Percentiles rank a stretch among this genome's conserved stretches.
Conservation (phyloP, 2,329 filamentous ascomycete species). For the Cercospora sesami region DNA sequence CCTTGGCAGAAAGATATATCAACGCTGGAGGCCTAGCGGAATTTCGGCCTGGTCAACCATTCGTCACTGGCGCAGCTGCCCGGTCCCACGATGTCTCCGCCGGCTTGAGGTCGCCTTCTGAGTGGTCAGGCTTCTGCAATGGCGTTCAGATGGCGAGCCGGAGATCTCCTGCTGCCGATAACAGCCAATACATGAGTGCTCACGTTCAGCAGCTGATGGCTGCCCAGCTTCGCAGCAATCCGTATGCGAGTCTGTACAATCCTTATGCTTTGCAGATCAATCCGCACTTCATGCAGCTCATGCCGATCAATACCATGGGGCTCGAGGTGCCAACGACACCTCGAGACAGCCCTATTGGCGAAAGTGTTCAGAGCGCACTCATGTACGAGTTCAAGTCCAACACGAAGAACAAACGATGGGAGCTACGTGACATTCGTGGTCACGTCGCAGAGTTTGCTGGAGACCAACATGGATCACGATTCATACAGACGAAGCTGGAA, state of each 20-base stretch:
- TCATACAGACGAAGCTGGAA: slow-evolving; percentile 91
- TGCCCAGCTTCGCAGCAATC: slow-evolving; percentile 41
- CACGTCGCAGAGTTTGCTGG: slow-evolving; percentile 93
- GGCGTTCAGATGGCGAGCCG: slow-evolving; percentile 16
- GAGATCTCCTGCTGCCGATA: slow-evolving; percentile 35
- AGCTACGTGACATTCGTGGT: slow-evolving; percentile 83
- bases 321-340: slow-evolving; percentile 44
- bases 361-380: slow-evolving; percentile 66
- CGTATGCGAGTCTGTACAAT: slow-evolving; percentile 34
- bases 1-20: slow-evolving; percentile 25
- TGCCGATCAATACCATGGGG: slow-evolving; percentile 40
- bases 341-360: slow-evolving; percentile 60
- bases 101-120: slow-evolving; percentile 49
- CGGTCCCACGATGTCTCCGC: slow-evolving; percentile 45
- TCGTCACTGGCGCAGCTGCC: slow-evolving; percentile 43
- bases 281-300: slow-evolving; percentile 39
- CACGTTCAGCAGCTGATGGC: slow-evolving; percentile 42
- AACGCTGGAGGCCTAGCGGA: slow-evolving; percentile 22
- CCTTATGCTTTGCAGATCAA: slow-evolving; percentile 41
- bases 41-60: slow-evolving; percentile 31
- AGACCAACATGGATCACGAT: slow-evolving; percentile 91
- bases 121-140: slow-evolving; percentile 41
- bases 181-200: slow-evolving; percentile 42
- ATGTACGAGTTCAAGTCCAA: slow-evolving; percentile 79
- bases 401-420: slow-evolving; percentile 71